phyloP scores from a whole-genome alignment of 2,329 filamentous ascomycete species.

The Fusarium drepaniforme region DNA sequence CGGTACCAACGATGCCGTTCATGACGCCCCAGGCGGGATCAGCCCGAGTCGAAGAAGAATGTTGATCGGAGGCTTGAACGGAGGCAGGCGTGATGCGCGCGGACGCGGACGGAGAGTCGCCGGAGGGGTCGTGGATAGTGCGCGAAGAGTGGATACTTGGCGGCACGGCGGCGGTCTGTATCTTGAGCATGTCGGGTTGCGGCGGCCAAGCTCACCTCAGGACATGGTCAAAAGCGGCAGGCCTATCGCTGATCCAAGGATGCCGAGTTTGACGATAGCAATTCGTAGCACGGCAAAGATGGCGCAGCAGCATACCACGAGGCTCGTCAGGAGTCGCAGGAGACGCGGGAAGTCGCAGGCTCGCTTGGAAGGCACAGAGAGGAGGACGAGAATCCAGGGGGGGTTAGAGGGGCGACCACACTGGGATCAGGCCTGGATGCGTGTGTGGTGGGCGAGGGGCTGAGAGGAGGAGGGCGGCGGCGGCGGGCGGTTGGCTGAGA shows the following conservation, averaged over 20 bases:
- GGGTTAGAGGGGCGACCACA: constrained; percentile 32
- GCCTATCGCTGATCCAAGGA: constrained; percentile 46
- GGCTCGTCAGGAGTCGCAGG: constrained; percentile 30
- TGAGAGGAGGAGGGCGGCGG: constrained; percentile 25
- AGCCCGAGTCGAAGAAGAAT: constrained; percentile 40
- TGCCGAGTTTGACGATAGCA: constrained; percentile 24
- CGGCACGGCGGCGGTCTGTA: constrained; percentile 47
- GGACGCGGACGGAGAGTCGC: constrained; percentile 44
- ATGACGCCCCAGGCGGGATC: constrained; percentile 55
- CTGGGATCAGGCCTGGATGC: constrained; percentile 36
- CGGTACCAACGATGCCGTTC: constrained; percentile 72
- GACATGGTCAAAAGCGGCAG: constrained; percentile 50
- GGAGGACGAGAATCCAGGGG: constrained; percentile 37
- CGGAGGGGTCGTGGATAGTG: constrained; percentile 46
- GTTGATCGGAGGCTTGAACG: constrained; percentile 41
- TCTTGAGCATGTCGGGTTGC: constrained; percentile 45
- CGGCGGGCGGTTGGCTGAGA: constrained; percentile 32
- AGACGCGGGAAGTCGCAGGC: constrained; percentile 37
- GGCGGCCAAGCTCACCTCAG: constrained; percentile 49
- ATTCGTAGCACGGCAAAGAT: constrained; percentile 28
- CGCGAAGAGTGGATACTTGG: constrained; percentile 49
- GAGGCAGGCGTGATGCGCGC: constrained; percentile 44
- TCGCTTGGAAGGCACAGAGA: constrained; percentile 30
- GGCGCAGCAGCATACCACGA: constrained; percentile 37
- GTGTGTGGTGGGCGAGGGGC: constrained; percentile 39